These are phyloP conservation scores for Hamiltosporidium tvaerminnensis DNA, from an alignment of 371 early-diverging fungal species.

Conservation along the genomic window DNA sequence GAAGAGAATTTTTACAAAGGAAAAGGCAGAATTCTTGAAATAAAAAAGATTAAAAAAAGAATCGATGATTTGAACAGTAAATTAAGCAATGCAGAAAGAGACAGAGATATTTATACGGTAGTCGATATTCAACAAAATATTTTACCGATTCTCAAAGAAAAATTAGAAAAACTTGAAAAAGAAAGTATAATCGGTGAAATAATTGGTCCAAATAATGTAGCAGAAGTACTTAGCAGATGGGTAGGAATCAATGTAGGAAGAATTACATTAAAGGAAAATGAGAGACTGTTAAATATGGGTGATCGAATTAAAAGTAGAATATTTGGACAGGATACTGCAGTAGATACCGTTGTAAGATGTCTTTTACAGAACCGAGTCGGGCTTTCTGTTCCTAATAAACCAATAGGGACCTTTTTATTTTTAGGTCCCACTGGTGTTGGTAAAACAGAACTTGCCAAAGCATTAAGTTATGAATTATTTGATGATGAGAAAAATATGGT, in stretches of 20 bases:
- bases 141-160: conserved; percentile 49
- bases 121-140: conserved; percentile 46
- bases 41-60: conserved; percentile 38
- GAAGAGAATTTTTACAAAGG: conserved; percentile 37
- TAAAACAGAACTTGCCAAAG: conserved; percentile 73
- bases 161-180: conserved; percentile 54
- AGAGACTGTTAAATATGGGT: conserved; percentile 66
- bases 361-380: conserved; percentile 66
- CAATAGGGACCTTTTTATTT: conserved; percentile 74
- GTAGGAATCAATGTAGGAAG: conserved; percentile 70
- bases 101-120: conserved; percentile 37
- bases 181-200: conserved; percentile 61
- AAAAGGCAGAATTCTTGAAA: conserved; percentile 40
- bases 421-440: conserved; percentile 78
- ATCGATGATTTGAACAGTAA: conserved; percentile 42
- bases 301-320: conserved; percentile 58
- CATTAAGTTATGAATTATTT: conserved; percentile 67
- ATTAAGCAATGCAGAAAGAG: conserved; percentile 43
- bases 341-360: conserved; percentile 62
- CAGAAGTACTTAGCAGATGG: conserved; percentile 63
- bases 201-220: conserved; percentile 67
- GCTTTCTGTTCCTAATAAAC: conserved; percentile 61
- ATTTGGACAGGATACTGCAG: conserved; percentile 68
- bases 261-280: conserved; percentile 64
- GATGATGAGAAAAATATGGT: conserved; percentile 65